Conservation (phyloP, 345 rosid species). For the Ceriops decandra region DNA sequence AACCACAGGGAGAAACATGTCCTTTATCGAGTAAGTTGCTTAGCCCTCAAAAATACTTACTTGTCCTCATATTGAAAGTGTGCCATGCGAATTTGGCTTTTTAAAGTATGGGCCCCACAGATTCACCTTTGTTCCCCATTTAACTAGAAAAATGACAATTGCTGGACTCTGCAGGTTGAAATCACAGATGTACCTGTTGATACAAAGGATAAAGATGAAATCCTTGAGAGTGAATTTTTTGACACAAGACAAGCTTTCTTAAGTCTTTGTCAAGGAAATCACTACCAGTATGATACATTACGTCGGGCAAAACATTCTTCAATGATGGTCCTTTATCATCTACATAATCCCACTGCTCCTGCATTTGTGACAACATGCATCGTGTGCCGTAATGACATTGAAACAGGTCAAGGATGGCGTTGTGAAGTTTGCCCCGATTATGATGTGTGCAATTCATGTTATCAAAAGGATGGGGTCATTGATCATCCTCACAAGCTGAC, state of each 20-base stretch:
- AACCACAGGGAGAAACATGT: constrained; percentile 69
- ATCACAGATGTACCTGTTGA: constrained; percentile 66
- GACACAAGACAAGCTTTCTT: constrained; percentile 97
- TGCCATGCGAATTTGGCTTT: no score
- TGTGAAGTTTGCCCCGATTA: constrained; percentile 97
- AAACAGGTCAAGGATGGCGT: constrained; percentile 99
- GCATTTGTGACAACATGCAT: constrained; percentile 96
- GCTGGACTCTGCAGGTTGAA: constrained; percentile 49
- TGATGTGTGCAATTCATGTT: constrained; percentile 88
- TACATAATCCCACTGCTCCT: constrained; percentile 98
- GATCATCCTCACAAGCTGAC: constrained; percentile 98
- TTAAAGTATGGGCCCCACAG: no score
- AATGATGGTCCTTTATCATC: constrained; percentile 99
- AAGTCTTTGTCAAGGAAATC: constrained; percentile 99
- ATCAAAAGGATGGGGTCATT: constrained; percentile 68
- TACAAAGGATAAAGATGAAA: constrained; percentile 91
- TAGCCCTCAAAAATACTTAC: background rate
- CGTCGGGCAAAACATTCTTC: constrained; percentile 99
- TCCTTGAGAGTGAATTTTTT: constrained; percentile 94
- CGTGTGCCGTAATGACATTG: constrained; percentile 79
- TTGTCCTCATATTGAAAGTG: background rate
- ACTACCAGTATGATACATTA: constrained; percentile 95
- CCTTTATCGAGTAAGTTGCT: constrained; percentile 67
- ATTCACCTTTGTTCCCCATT: background rate
- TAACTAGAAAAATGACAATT: constrained; percentile 19